These are phyloP conservation scores for Corchorus olitorius DNA, from an alignment of 345 rosid species.

Conservation along the genomic window DNA sequence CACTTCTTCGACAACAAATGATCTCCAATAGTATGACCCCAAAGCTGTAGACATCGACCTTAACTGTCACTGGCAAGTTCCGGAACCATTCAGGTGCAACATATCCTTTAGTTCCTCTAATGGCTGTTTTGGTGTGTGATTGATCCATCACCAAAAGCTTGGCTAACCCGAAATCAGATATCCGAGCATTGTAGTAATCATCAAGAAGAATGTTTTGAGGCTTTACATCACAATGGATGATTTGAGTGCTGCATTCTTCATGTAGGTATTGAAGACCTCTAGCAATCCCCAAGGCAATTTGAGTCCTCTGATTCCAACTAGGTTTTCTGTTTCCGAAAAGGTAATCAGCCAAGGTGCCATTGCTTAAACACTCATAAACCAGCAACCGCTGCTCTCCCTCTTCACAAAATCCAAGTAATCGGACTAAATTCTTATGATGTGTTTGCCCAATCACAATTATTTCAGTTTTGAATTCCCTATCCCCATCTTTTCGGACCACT, in stretches of 20 bases:
- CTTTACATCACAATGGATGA: constrained; percentile 34
- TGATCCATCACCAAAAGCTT: constrained; percentile 16
- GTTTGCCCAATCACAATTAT: constrained; percentile 38
- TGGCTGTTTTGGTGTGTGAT: background rate
- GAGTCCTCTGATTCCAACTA: constrained; percentile 19
- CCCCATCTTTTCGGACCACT: constrained; percentile 11
- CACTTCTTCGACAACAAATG: constrained; percentile 36
- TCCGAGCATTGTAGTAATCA: constrained; percentile 14
- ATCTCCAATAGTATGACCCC: constrained; percentile 43
- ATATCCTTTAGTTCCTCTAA: constrained; percentile 19
- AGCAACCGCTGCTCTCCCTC: constrained; percentile 1
- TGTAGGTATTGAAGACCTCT: constrained; percentile 29
- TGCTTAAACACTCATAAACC: constrained; percentile 17
- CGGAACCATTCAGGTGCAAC: constrained; percentile 22
- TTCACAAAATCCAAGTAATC: constrained; percentile 20
- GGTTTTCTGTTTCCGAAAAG: constrained; percentile 9
- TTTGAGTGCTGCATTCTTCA: constrained; percentile 25
- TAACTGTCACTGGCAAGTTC: constrained; percentile 41
- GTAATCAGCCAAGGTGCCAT: constrained; percentile 2
- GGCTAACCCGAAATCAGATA: constrained; percentile 29
- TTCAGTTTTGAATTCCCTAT: constrained; percentile 39
- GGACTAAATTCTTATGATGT: constrained; percentile 38
- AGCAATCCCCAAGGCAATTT: constrained; percentile 24
- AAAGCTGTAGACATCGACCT: constrained; percentile 51
- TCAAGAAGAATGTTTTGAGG: constrained; percentile 27